Evolutionary conservation across 2,329 filamentous ascomycete species (phyloP), one percentile per base, ranked within the genome.

Genomic region (Exophiala sideris): DNA sequence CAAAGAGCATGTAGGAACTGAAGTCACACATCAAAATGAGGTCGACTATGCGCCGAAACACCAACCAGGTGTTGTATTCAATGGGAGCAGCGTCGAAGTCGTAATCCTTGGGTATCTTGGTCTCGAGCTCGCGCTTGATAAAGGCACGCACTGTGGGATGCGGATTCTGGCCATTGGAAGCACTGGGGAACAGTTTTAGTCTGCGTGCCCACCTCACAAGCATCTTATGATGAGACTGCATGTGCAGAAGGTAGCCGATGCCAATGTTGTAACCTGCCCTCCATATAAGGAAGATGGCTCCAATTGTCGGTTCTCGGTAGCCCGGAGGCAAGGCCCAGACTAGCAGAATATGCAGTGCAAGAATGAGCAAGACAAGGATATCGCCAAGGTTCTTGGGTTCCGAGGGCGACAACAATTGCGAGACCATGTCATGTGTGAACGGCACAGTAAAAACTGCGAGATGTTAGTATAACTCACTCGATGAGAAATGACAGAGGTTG

Each of bases 1-100:
- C 92, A 75, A 97, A 99, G 54, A 96, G 83, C 72, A 89, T 94
- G 79, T 97, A 99, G 45, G 92, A 96, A 60, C 88, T 86, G 71
- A 99, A 99, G 76, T 99, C 94, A 79, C 91, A 96, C 91, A 99
- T 96, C 68, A 99, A 79, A 69, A 97, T 96, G 70, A 99, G 76
- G 75, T 99, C 94, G 68, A 97, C 94, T 32, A 97, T 83, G 65
- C 94, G 86, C 64, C 94, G 87, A 76, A 99, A 99, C 63, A 96
- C 84, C 52, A 99, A 82, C 94, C 94, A 99, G 39, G 94, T 96
- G 76, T 99, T 99, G 81, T 97, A 99, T 80, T 99, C 94, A 70
- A 97, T 79, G 12, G 94, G 94, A 0, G 92, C 92, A 64, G 88
- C 82, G 65, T 95, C 91, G 68, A 99, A 96, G 60, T 86, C 85